Evolutionary conservation across 768 basidiomycete species (phyloP).

Genomic region (Sporobolomyces pararoseus): DNA sequence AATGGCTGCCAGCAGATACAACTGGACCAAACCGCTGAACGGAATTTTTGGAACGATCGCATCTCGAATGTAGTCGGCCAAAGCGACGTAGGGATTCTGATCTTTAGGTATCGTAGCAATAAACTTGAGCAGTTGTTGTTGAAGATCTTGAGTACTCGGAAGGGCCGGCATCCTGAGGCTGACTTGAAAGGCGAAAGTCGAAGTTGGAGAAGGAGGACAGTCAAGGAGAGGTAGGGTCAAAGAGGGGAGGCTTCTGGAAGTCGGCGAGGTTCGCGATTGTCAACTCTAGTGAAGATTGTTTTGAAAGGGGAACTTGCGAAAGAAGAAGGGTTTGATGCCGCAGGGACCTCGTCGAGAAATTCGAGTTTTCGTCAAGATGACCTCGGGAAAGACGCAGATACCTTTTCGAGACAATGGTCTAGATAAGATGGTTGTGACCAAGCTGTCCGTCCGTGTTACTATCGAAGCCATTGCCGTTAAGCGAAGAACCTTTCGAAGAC

Average conservation of each 20-base stretch:
- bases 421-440: no score
- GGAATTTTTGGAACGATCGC: background rate
- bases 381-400: no score
- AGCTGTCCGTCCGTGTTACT: no score
- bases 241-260: background rate
- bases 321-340: no score
- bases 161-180: background rate
- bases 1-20: background rate
- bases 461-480: no score
- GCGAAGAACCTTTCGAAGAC: no score
- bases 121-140: background rate
- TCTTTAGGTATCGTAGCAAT: background rate
- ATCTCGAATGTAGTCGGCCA: conserved; percentile 1
- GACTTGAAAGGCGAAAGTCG: background rate
- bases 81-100: background rate
- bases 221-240: background rate
- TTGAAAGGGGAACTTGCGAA: no score
- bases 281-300: no score
- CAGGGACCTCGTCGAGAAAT: background rate
- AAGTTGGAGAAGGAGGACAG: background rate
- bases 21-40: background rate
- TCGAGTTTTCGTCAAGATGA: background rate
- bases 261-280: background rate
- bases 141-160: background rate
- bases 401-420: no score